Base-by-base conservation (phyloP, 352 stramenopile species). In the Phytophthora melonis region DNA sequence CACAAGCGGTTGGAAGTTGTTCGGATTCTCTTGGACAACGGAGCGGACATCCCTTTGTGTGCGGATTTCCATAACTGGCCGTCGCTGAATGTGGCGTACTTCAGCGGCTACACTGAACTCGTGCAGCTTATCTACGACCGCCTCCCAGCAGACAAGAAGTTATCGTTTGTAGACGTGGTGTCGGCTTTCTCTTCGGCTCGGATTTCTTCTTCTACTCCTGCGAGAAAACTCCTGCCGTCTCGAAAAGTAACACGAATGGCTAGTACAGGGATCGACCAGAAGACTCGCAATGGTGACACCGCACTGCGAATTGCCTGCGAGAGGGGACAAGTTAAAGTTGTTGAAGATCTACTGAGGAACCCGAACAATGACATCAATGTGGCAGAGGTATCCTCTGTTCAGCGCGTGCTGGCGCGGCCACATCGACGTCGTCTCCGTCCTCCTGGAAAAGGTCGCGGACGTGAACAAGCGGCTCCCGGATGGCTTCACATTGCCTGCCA, bases 101-200 rank as follows among this genome's bases (percentile, higher is more conserved):
- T 68, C 34, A 68, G 61, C 50, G 61, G 61, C 3, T 68, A 61
- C 16, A 30, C 34, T 2, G 61, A 68, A 18, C 21, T 68, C 8
- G 61, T 68, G 34, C 61, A 68, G 19, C 61, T 68, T 5, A 54
- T 68, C 19, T 55, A 43, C 30, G 61, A 68, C 19, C 23, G 61
- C 2, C 5, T 68, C 1, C 19, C 43, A 18, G 8, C 43, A 21
- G 43, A 66, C 16, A 34, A 57, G 43, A 30, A 45, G 2, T 3
- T 65, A 5, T 65, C 58, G 2, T 65, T 65, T 25, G 8, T 21
- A 5, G 58, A 65, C 16, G 21, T 65, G 8, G 27, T 57, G 19
- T 65, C 27, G 9, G 25, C 27, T 47, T 19, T 45, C n/a, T 3
- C 43, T 27, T 47, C 27, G 18, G 50, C 50, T 56, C 21, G 50